phyloP scores from a whole-genome alignment of 768 basidiomycete species.

The Amanita pseudoporphyria region DNA sequence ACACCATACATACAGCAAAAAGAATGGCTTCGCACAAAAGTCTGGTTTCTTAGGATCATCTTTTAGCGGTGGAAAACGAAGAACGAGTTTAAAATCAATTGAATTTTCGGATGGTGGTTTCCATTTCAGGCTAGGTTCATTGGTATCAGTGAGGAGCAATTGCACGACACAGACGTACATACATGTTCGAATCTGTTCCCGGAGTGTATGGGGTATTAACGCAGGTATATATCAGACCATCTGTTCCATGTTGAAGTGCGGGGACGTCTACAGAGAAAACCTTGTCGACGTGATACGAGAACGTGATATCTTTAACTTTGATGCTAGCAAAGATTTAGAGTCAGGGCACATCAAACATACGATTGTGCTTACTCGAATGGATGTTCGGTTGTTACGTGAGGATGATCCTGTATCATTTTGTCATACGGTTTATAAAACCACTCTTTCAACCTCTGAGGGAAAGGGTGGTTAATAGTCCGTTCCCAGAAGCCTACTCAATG shows the following conservation, averaged over 20 bases:
- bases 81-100: constrained; percentile 91
- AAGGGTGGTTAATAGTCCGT: neutral
- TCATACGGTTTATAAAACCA: constrained; percentile 81
- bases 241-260: constrained; percentile 80
- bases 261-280: constrained; percentile 84
- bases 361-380: constrained; percentile 65
- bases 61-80: constrained; percentile 76
- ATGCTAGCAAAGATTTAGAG: constrained; percentile 42
- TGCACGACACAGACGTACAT: constrained; percentile 16
- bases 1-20: constrained; percentile 74
- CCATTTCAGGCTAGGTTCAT: constrained; percentile 80
- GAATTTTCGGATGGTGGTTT: constrained; percentile 98
- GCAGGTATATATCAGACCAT: constrained; percentile 95
- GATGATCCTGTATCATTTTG: constrained; percentile 59
- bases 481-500: constrained; percentile 6
- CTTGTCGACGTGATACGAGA: constrained; percentile 81
- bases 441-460: constrained; percentile 55
- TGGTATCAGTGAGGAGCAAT: constrained; percentile 8
- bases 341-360: constrained; percentile 18
- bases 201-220: constrained; percentile 78
- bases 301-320: constrained; percentile 76
- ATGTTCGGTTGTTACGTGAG: constrained; percentile 47
- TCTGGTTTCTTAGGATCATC: constrained; percentile 57
- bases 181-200: constrained; percentile 86
- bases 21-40: constrained; percentile 76